Base-by-base conservation (phyloP, 352 stramenopile species). In the Elongisporangium undulatum region DNA sequence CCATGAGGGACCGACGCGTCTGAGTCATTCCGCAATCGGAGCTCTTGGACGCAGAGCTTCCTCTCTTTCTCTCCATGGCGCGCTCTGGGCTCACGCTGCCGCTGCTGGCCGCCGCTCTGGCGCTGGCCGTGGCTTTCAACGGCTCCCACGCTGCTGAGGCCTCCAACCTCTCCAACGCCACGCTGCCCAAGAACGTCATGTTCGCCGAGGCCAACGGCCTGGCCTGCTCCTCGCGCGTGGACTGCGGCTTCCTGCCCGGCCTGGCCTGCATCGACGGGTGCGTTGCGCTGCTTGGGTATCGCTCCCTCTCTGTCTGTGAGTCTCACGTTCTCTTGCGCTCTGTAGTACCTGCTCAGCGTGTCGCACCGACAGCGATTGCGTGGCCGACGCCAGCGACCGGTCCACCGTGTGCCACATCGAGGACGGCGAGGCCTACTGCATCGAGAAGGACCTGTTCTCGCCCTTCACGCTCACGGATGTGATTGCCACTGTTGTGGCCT, bases 361-460 rank as follows among this genome's bases (percentile, higher is more conserved):
- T 41, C 29, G 59, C n/a, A 45, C 67, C 21, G 68, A 77, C n/a
- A 55, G 64, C 23, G 76, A 95, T 74, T 95, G 85, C 61, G 82
- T 74, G 41, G 63, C 45, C 24, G 54, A 64, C 29, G 23, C 58
- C 17, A 60, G 63, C 10, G 82, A 93, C 45, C 56, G 70, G 4
- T 83, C 78, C 29, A 90, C 83, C 55, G 77, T 77, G 21, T 94
- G 85, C 55, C 74, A 79, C 65, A 55, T 74, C 26, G 74, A 75
- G 3, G 41, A 52, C 2, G 68, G 69, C 19, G 51, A 82, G 45
- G 75, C 82, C 38, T 90, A 74, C 50, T 95, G 85, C 66, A 80
- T 90, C 21, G 83, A 95, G 54, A 95, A 95, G 54, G 65, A 95
- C 49, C 63, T 95, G 17, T 95, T 95, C 53, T 61, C 74, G 20